phyloP scores from a whole-genome alignment of 2,329 filamentous ascomycete genomes.

The Colletotrichum euphorbiae region DNA sequence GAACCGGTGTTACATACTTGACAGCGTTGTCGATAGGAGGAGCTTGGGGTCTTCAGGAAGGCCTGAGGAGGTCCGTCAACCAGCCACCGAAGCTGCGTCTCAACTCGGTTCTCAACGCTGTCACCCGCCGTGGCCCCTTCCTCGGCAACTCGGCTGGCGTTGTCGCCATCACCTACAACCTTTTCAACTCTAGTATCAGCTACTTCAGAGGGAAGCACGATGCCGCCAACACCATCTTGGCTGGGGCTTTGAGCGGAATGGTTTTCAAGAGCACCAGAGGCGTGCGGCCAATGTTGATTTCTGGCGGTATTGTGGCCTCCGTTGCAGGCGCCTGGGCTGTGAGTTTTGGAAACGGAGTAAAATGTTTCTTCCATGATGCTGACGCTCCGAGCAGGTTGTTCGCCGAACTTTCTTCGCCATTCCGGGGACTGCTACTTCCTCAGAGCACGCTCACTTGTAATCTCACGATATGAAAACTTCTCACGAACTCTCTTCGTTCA shows the following conservation, averaged over 20 bases:
- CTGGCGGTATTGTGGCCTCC: conserved; percentile 86
- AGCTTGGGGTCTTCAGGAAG: conserved; percentile 92
- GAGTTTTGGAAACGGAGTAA: conserved; percentile 55
- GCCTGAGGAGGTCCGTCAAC: conserved; percentile 79
- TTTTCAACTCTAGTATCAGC: conserved; percentile 86
- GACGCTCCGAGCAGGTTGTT: conserved; percentile 46
- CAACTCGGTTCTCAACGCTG: conserved; percentile 93
- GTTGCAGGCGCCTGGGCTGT: conserved; percentile 93
- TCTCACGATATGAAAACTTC: conserved; percentile 27
- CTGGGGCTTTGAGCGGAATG: conserved; percentile 89
- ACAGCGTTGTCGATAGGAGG: conserved; percentile 88
- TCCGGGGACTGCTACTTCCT: conserved; percentile 45
- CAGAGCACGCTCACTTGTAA: conserved; percentile 40
- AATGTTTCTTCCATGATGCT: conserved; percentile 8
- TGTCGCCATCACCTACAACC: conserved; percentile 96
- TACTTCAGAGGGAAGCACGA: conserved; percentile 88
- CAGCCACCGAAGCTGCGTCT: conserved; percentile 90
- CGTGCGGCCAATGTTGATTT: conserved; percentile 92
- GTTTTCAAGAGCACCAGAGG: conserved; percentile 97
- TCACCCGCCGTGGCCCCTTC: conserved; percentile 93
- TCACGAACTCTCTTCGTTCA: conserved; percentile 34
- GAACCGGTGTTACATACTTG: conserved; percentile 93
- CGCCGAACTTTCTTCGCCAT: conserved; percentile 57
- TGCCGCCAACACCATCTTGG: conserved; percentile 85
- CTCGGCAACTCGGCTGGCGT: conserved; percentile 96